Percentiles rank a stretch among this genome's conserved stretches.
Evolutionary conservation across 2,329 filamentous ascomycete genomes (phyloP).

Genomic region (Neofusicoccum sp.): DNA sequence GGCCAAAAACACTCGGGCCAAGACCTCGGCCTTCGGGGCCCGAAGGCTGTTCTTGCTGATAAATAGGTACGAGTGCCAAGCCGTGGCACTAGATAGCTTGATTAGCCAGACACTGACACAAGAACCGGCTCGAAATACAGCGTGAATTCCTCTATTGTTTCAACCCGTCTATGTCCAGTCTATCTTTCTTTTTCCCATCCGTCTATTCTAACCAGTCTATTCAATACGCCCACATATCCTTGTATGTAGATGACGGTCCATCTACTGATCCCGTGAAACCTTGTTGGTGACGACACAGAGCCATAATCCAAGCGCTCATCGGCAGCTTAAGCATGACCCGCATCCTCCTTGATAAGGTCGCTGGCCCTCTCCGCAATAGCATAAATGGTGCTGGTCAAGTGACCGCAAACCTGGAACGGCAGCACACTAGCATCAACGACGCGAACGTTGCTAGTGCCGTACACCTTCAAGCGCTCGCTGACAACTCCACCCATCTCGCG

Average conservation of each 20-base stretch:
- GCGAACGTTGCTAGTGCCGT: slow-evolving; percentile 35
- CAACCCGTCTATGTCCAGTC: neutral
- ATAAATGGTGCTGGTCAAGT: slow-evolving; percentile 35
- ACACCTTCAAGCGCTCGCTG: slow-evolving; percentile 30
- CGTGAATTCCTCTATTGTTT: too few relatives aligned
- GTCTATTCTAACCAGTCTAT: neutral
- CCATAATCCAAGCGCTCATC: neutral
- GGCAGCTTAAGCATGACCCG: neutral
- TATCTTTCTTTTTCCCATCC: neutral
- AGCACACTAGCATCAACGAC: slow-evolving; percentile 37
- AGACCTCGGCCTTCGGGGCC: too few relatives aligned
- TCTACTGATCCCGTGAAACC: too few relatives aligned
- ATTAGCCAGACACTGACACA: too few relatives aligned
- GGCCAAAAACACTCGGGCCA: too few relatives aligned
- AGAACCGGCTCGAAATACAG: too few relatives aligned
- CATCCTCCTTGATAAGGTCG: slow-evolving; percentile 32
- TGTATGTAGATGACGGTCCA: too few relatives aligned
- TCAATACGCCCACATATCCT: too few relatives aligned
- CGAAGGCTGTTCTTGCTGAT: too few relatives aligned
- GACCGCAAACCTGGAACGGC: slow-evolving; percentile 35
- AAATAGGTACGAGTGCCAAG: too few relatives aligned
- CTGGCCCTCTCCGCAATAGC: slow-evolving; percentile 35
- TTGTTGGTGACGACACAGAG: neutral
- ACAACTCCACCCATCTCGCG: slow-evolving; percentile 36
- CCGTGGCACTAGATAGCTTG: too few relatives aligned